Evolutionary conservation across 2,329 filamentous ascomycete species (phyloP), one percentile per base, ranked within the genome.

Genomic region (Aspergillus bombycis): DNA sequence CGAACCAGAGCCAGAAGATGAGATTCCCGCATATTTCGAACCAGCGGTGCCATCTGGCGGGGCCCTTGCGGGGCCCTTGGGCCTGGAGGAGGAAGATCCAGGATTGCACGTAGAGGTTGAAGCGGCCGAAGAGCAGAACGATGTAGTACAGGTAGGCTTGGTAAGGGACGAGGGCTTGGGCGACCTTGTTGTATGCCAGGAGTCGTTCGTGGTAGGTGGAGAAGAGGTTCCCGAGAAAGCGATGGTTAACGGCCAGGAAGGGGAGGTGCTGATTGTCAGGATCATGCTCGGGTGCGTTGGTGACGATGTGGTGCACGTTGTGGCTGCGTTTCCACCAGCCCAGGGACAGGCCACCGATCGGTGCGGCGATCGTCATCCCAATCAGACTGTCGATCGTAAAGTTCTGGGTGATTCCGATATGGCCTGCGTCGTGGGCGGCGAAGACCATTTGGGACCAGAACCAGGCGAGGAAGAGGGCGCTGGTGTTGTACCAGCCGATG

Each of bases 261-360:
- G 93, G 93, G 78, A 96, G 86, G 75, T 96, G 89, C 75, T 94
- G 88, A 70, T 97, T 97, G 75, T 98, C 94, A 0, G 94, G 94
- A 74, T 98, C 94, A 75, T 98, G 94, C 77, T 97, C 94, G 16
- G 93, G 91, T 30, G 91, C 89, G 77, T 98, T 98, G 11, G 94
- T 98, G 52, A 97, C 90, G 70, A 97, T 92, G 74, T 98, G 94
- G 76, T 97, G 94, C 16, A 97, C 93, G 74, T 97, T 97, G 78
- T 98, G 94, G 74, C 88, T 97, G 65, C 88, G 86, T 80, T 98
- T 98, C 94, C 94, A 98, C 94, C 94, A 98, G 55, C 94, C 92
- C 54, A 96, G 80, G 16, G 92, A 96, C 26, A 98, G 81, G 0
- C 95, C 94, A 41, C 94, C 94, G 32, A 94, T 81, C 70, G 91